Conservation (phyloP, 2,329 filamentous ascomycete genomes). For the Fusarium humuli region DNA sequence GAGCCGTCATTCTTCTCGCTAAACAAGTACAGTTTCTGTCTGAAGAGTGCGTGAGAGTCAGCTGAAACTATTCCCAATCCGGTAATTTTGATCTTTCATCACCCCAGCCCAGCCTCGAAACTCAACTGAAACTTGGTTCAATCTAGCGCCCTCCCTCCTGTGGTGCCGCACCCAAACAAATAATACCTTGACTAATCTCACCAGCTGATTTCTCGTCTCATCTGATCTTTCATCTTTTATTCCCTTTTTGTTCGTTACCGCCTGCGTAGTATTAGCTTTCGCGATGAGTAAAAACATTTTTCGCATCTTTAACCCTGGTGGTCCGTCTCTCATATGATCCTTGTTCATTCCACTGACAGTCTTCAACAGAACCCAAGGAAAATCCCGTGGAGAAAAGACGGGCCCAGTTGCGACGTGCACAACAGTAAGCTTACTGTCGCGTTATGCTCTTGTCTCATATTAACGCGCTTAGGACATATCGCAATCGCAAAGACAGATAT, state of each 20-base stretch:
- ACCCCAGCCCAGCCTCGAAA: background rate
- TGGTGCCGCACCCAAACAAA: background rate
- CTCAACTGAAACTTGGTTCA: constrained; percentile 10
- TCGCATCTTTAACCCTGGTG: constrained; percentile 51
- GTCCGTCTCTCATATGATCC: constrained; percentile 22
- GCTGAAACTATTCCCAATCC: background rate
- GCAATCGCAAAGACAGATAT: constrained; percentile 32
- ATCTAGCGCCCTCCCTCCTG: constrained; percentile 3
- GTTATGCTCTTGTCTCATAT: background rate
- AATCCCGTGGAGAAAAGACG: constrained; percentile 29
- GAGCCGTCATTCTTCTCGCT: background rate
- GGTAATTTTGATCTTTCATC: constrained; percentile 32
- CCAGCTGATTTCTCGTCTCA: background rate
- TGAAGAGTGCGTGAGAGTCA: background rate
- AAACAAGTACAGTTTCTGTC: background rate
- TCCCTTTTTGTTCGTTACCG: background rate
- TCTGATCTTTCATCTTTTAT: constrained; percentile 19
- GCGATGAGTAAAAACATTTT: constrained; percentile 46
- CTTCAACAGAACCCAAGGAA: constrained; percentile 11
- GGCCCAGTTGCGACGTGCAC: constrained; percentile 28
- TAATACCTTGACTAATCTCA: constrained; percentile 16
- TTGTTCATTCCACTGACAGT: background rate
- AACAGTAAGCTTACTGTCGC: constrained; percentile 9
- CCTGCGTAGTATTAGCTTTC: background rate
- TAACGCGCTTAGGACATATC: constrained; percentile 14